Evolutionary conservation across 257 asterid genomes (phyloP), one percentile per base, ranked within the genome.

Genomic region (Fraxinus pennsylvanica): DNA sequence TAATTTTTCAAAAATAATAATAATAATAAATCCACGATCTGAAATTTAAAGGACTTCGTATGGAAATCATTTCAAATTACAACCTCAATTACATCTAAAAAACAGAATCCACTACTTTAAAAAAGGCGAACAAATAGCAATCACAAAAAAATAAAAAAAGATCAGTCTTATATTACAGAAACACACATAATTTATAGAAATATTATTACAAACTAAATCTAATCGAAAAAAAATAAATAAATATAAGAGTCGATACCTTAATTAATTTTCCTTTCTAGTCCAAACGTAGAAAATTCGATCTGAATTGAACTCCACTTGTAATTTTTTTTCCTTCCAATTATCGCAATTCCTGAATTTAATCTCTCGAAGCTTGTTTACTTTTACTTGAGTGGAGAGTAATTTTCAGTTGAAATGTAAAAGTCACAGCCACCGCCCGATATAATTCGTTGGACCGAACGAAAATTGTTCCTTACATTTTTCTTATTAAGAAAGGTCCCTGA

Each of bases 251-350:
- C 3, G 9, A 69, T 82, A 86, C 86, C 88, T 47, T 3, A 3
- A 14, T 47, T 74, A 54, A 15, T 71, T 75, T 78, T 77, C 17
- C 32, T 59, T 32, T 67, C 17, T 67, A 69, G 73, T 73, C 41
- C 82, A 57, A 21, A 78, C 66, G 67, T 71, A 71, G 76, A 33
- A 75, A 30, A 15, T 79, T 75, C 35, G 38, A 76, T 68, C 35
- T 9, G 41, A 68, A 74, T 32, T 27, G 75, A 77, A 74, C 69
- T 74, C 73, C 72, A 78, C 75, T 74, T 75, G 25, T 52, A 75
- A 68, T 22, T 7, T 45, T 1, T 39, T 9, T 9, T 47, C 0
- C 0, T 12, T 1, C 6, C 59, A 47, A 21, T 43, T 43, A 10
- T 12, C 52, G 52, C 52, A 4, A 43, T 43, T 43, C 52, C 13